Evolutionary conservation across 805 yeast genomes (phyloP), one percentile per base, ranked within the genome.

Genomic region (Candida chilensis): DNA sequence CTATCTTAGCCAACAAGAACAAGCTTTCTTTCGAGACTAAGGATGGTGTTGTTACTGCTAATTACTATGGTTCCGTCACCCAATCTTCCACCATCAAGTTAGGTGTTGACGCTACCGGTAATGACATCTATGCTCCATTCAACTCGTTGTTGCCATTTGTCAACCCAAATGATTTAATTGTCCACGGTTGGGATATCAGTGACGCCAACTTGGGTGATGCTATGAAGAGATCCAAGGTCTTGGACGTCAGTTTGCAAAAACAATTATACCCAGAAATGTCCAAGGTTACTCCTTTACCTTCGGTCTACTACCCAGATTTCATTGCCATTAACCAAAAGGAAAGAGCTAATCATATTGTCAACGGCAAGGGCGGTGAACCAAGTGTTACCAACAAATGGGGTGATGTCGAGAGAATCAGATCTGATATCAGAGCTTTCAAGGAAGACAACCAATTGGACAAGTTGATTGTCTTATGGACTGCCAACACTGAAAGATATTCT

Each of bases 161-260:
- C 27, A 72, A 72, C 51, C 97, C 97, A 40, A 86, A 85, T 48
- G 95, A 90, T 56, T 74, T 88, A 44, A 79, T 85, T 35, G 74
- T 88, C 40, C 74, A 90, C 29, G 97, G 97, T 35, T 88, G 97
- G 97, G 97, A 88, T 59, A 88, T 88, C 60, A 78, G 74, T 47
- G 68, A 73, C 35, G 65, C 70, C 35, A 73, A 81, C 45, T 64
- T 88, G 47, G 74, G 74, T 37, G 73, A 77, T 21, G 90, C 96
- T 27, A 79, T 85, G 79, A 67, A 71, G 52, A 77, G 95, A 50
- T 79, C 96, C 27, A 62, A 83, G 53, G 97, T 88, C 17, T 72
- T 88, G 46, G 96, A 87, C 48, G 77, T 73, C 42, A 86, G 79
- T 45, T 71, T 88, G 51, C 95, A 85, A 65, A 67, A 74, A 38